These are phyloP conservation scores for Kuraishia molischiana DNA, from an alignment of 805 yeast genomes.

Conservation along the genomic window DNA sequence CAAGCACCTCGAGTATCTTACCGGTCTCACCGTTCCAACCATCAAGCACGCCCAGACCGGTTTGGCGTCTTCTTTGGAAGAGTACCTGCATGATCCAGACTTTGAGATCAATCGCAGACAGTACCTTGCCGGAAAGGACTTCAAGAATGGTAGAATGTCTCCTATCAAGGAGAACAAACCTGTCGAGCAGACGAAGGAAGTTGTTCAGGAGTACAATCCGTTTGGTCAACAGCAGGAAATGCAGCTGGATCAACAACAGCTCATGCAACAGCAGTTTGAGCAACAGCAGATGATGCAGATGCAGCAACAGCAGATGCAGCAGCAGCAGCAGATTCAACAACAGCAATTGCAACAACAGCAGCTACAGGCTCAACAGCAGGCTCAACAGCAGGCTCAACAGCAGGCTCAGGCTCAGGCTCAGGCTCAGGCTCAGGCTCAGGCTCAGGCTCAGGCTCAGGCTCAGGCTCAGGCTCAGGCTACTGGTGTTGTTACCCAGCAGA, in stretches of 20 bases:
- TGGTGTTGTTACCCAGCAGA: slow-evolving; percentile 14
- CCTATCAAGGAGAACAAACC: background rate
- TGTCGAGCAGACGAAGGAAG: background rate
- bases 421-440: slow-evolving; percentile 8
- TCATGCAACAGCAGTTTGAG: background rate
- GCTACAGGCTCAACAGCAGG: background rate
- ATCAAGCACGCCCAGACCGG: slow-evolving; percentile 97
- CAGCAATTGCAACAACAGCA: slow-evolving; percentile 4
- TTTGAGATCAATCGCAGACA: slow-evolving; percentile 75
- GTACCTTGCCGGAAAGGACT: slow-evolving; percentile 58
- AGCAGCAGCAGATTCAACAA: slow-evolving; percentile 2
- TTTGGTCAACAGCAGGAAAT: background rate
- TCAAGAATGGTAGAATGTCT: slow-evolving; percentile 12
- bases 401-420: slow-evolving; percentile 13
- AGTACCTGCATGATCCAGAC: slow-evolving; percentile 78
- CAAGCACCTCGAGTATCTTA: slow-evolving; percentile 75
- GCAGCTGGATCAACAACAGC: background rate
- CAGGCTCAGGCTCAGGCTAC: slow-evolving; percentile 7
- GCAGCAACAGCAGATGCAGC: background rate
- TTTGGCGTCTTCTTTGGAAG: slow-evolving; percentile 75
- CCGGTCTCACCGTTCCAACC: slow-evolving; percentile 88
- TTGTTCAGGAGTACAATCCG: background rate
- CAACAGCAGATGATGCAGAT: background rate
- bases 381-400: slow-evolving; percentile 10
- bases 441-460: slow-evolving; percentile 6